Conservation (phyloP, 805 yeast species). For the Candida pseudoglaebosa region DNA sequence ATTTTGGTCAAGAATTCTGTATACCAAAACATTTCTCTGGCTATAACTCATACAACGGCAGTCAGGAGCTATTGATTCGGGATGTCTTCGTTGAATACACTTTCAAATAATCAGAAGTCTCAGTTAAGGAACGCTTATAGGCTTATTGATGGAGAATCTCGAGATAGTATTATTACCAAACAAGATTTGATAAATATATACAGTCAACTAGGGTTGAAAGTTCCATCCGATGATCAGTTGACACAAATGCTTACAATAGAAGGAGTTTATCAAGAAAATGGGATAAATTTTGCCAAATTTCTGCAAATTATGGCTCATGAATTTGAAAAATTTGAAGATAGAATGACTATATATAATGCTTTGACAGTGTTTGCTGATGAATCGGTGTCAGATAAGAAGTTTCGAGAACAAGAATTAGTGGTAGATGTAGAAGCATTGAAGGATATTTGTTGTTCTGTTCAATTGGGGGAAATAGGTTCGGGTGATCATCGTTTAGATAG, state of each 20-base stretch:
- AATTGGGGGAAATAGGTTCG: constrained; percentile 44
- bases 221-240: constrained; percentile 41
- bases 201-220: constrained; percentile 47
- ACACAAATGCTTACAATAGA: constrained; percentile 44
- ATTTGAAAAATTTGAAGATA: constrained; percentile 47
- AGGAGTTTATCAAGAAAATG: constrained; percentile 19
- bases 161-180: constrained; percentile 60
- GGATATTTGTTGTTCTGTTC: constrained; percentile 44
- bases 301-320: constrained; percentile 58
- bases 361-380: constrained; percentile 47
- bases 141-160: constrained; percentile 70
- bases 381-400: constrained; percentile 10
- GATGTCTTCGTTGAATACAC: constrained; percentile 32
- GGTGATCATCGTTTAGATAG: constrained; percentile 39
- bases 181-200: constrained; percentile 55
- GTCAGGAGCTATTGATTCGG: background rate
- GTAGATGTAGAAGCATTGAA: constrained; percentile 49
- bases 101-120: constrained; percentile 60
- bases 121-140: constrained; percentile 73
- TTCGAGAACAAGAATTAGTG: constrained; percentile 31
- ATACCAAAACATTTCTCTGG: background rate
- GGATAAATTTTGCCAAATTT: constrained; percentile 61
- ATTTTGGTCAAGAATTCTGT: background rate
- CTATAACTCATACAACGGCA: background rate
- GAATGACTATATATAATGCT: constrained; percentile 53